phyloP scores from a whole-genome alignment of 805 yeast genomes.

The Blastobotrys robertii region DNA sequence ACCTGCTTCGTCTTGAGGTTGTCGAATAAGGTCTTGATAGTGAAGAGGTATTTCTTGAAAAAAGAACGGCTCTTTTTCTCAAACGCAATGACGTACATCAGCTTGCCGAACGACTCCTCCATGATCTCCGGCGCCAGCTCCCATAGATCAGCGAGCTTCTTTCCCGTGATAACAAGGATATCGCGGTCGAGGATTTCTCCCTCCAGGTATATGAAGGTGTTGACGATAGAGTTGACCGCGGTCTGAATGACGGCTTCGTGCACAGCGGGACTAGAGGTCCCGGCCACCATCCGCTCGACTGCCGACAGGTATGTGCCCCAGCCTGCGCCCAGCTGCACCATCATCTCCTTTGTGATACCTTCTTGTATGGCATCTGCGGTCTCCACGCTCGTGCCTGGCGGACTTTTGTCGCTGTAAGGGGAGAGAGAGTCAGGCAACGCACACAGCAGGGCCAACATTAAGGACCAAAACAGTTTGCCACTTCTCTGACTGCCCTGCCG shows the following conservation, averaged over 20 bases:
- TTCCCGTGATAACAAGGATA: slow-evolving; percentile 4
- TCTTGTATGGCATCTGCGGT: slow-evolving; percentile 4
- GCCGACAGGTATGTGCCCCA: slow-evolving; percentile 16
- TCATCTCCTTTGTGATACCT: slow-evolving; percentile 11
- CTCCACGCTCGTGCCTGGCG: slow-evolving; percentile 3
- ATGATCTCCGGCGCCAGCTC: slow-evolving; percentile 1
- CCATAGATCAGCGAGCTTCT: slow-evolving; percentile 6
- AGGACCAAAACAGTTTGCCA: slow-evolving; percentile 15
- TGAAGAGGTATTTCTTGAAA: slow-evolving; percentile 4
- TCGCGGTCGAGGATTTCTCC: slow-evolving; percentile 5
- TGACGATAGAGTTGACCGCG: slow-evolving; percentile 1
- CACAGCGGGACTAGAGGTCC: slow-evolving; percentile 1
- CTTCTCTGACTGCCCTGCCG: slow-evolving; percentile 9
- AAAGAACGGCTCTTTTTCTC: slow-evolving; percentile 1
- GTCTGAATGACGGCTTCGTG: neutral
- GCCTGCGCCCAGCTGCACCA: slow-evolving; percentile 7
- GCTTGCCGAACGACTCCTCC: neutral
- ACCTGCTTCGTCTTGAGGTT: neutral
- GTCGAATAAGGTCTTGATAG: slow-evolving; percentile 3
- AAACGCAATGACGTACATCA: slow-evolving; percentile 5
- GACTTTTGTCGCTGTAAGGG: slow-evolving; percentile 8
- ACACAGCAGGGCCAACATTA: slow-evolving; percentile 12
- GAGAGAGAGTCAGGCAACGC: slow-evolving; percentile 9
- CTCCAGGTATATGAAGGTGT: slow-evolving; percentile 2
- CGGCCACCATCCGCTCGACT: slow-evolving; percentile 8